Evolutionary conservation across 1,284 basidiomycete species (phyloP).

Genomic region (Amylostereum areolatum): DNA sequence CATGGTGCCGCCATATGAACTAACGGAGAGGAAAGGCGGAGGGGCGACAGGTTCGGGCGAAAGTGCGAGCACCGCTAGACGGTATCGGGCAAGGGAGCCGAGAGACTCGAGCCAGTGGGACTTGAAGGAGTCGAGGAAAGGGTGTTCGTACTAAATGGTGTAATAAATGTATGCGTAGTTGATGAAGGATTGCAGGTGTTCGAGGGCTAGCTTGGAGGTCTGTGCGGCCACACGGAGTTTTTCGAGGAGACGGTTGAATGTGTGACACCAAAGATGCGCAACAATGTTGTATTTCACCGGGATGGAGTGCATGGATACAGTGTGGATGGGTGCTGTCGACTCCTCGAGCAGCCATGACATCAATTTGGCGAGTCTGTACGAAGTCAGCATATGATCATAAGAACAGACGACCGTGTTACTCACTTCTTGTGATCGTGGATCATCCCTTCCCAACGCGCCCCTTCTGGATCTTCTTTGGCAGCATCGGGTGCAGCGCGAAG

Average conservation of each 20-base stretch:
- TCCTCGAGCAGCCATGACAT: slow-evolving; percentile 87
- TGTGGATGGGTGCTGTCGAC: slow-evolving; percentile 81
- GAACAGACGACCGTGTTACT: slow-evolving; percentile 18
- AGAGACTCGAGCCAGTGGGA: slow-evolving; percentile 93
- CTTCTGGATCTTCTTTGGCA: slow-evolving; percentile 49
- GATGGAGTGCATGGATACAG: slow-evolving; percentile 82
- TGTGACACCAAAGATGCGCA: slow-evolving; percentile 87
- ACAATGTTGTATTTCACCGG: slow-evolving; percentile 95
- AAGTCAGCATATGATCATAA: not conserved
- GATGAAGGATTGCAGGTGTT: slow-evolving; percentile 63
- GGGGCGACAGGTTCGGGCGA: slow-evolving; percentile 37
- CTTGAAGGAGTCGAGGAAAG: slow-evolving; percentile 64
- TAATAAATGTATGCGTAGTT: slow-evolving; percentile 96
- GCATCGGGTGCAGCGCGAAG: slow-evolving; percentile 36
- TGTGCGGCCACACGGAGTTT: slow-evolving; percentile 79
- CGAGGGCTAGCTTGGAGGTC: slow-evolving; percentile 58
- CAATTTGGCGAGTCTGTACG: slow-evolving; percentile 72
- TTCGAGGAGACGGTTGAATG: slow-evolving; percentile 87
- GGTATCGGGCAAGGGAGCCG: slow-evolving; percentile 91
- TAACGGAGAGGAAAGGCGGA: slow-evolving; percentile 37
- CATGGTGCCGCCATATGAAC: slow-evolving; percentile 20
- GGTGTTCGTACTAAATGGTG: slow-evolving; percentile 83
- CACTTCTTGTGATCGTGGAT: slow-evolving; percentile 70
- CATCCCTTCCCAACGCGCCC: slow-evolving; percentile 58
- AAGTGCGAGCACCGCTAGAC: slow-evolving; percentile 86